Conservation (phyloP, 1,139 yeast species). For the Magnusiomyces suaveolens region DNA sequence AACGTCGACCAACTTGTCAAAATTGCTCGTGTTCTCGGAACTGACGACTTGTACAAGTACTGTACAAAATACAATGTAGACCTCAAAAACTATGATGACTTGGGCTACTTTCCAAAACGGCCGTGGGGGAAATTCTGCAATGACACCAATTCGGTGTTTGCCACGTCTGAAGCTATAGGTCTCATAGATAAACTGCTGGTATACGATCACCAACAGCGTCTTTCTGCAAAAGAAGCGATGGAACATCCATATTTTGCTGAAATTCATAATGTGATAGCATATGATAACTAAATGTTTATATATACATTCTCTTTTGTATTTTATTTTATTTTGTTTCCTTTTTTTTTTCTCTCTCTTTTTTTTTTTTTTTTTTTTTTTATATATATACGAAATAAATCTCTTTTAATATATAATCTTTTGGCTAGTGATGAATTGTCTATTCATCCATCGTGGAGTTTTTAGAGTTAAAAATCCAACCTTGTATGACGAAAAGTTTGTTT, state of each 20-base stretch:
- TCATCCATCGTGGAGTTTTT: too few relatives aligned
- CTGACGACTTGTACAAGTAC: slow-evolving; percentile 65
- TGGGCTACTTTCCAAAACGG: slow-evolving; percentile 60
- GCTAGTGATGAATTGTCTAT: too few relatives aligned
- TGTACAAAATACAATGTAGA: slow-evolving; percentile 61
- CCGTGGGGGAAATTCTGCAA: slow-evolving; percentile 78
- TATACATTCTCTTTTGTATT: too few relatives aligned
- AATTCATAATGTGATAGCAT: too few relatives aligned
- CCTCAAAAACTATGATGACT: slow-evolving; percentile 69
- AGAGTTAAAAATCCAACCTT: too few relatives aligned
- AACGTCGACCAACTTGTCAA: slow-evolving; percentile 90
- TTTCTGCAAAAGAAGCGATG: slow-evolving; percentile 91
- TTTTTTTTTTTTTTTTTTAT: too few relatives aligned
- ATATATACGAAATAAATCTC: too few relatives aligned
- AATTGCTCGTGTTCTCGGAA: slow-evolving; percentile 81
- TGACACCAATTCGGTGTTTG: slow-evolving; percentile 56
- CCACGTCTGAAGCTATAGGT: slow-evolving; percentile 61
- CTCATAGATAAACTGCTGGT: slow-evolving; percentile 66
- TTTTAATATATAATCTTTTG: too few relatives aligned
- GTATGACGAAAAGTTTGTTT: too few relatives aligned
- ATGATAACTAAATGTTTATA: too few relatives aligned
- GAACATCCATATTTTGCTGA: slow-evolving; percentile 54
- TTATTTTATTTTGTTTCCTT: too few relatives aligned
- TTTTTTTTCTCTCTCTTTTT: too few relatives aligned
- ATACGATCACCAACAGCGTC: slow-evolving; percentile 80